Percentiles rank a stretch among this genome's conserved stretches.
phyloP scores from a whole-genome alignment of 257 asterid genomes.

The Gentiana dahurica region DNA sequence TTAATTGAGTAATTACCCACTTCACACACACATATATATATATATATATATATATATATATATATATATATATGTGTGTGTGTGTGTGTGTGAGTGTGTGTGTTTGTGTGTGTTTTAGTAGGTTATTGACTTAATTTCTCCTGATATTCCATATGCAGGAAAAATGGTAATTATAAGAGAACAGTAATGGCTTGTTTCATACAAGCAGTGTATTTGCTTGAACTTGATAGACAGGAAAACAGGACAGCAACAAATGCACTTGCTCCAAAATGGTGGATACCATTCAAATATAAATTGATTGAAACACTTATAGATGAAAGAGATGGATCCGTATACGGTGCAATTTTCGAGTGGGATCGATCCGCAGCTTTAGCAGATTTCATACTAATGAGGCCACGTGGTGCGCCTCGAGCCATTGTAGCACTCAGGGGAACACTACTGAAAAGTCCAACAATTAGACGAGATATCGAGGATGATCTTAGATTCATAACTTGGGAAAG shows the following conservation, averaged over 20 bases:
- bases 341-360: conserved; percentile 89
- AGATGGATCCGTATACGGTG: conserved; percentile 93
- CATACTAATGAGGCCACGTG: conserved; percentile 64
- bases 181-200: conserved; percentile 88
- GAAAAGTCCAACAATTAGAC: conserved; percentile 65
- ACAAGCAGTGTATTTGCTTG: conserved; percentile 91
- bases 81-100: too few relatives aligned
- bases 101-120: too few relatives aligned
- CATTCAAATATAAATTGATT: conserved; percentile 78
- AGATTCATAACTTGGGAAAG: conserved; percentile 93
- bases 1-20: too few relatives aligned
- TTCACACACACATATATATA: too few relatives aligned
- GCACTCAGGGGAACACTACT: conserved; percentile 87
- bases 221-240: conserved; percentile 87
- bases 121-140: background rate
- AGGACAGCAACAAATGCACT: conserved; percentile 59
- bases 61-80: too few relatives aligned
- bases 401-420: conserved; percentile 87
- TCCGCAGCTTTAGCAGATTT: conserved; percentile 79
- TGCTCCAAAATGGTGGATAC: conserved; percentile 98
- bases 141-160: conserved; percentile 43
- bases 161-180: conserved; percentile 73
- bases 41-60: too few relatives aligned
- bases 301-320: conserved; percentile 71
- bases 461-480: conserved; percentile 91